Percentiles rank a stretch among this genome's conserved stretches.
phyloP scores from a whole-genome alignment of 257 asterid species.

The Phtheirospermum japonicum region DNA sequence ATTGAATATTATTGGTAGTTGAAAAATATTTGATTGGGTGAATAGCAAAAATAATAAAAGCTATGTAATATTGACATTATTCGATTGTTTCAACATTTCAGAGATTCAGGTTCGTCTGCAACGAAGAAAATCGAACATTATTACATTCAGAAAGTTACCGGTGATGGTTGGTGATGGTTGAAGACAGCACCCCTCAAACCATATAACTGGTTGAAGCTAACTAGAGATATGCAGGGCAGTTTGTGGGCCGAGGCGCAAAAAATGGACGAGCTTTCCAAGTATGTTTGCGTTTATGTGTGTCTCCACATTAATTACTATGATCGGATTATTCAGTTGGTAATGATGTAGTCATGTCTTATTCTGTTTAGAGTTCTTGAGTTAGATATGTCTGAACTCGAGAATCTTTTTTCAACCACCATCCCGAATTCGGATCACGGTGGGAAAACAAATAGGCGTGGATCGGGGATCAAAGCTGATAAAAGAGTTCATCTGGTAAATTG shows the following conservation, averaged over 20 bases:
- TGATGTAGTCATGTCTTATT: slow-evolving; percentile 25
- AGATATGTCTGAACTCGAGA: slow-evolving; percentile 83
- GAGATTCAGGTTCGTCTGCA: no score
- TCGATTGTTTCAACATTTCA: no score
- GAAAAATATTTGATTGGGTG: no score
- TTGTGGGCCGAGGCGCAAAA: slow-evolving; percentile 84
- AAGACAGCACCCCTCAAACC: slow-evolving; percentile 60
- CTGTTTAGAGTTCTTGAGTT: slow-evolving; percentile 71
- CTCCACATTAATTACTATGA: not conserved
- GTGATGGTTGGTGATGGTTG: no score
- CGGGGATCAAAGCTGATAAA: slow-evolving; percentile 56
- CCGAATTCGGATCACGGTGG: slow-evolving; percentile 48
- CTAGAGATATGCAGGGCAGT: slow-evolving; percentile 78
- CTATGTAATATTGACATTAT: no score
- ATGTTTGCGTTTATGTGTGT: slow-evolving; percentile 24
- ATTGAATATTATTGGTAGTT: no score
- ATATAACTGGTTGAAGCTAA: slow-evolving; percentile 84
- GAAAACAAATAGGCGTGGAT: slow-evolving; percentile 41
- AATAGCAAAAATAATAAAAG: no score
- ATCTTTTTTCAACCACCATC: slow-evolving; percentile 65
- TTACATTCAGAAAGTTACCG: no score
- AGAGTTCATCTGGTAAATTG: slow-evolving; percentile 66
- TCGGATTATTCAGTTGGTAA: slow-evolving; percentile 22
- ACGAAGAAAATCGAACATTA: no score
- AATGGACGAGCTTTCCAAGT: slow-evolving; percentile 75